Conservation (phyloP, 2,329 filamentous ascomycete species). For the Ascochyta pisi region DNA sequence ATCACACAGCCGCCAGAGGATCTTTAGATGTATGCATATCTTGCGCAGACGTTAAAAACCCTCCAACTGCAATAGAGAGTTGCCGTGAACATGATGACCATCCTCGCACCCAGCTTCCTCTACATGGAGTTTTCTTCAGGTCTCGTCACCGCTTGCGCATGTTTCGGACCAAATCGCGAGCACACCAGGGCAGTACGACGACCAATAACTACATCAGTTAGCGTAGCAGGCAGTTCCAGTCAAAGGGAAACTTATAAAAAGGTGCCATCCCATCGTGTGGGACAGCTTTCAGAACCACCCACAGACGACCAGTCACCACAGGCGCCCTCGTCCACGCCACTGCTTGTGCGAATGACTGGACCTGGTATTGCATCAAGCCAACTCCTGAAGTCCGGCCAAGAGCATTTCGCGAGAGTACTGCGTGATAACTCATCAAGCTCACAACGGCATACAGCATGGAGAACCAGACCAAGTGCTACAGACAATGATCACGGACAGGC, state of each 20-base stretch:
- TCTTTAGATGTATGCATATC: constrained; percentile 3
- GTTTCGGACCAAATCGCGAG: no score
- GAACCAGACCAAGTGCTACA: constrained; percentile 22
- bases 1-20: constrained; percentile 49
- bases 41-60: not conserved
- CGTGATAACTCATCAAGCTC: not conserved
- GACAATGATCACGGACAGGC: constrained; percentile 43
- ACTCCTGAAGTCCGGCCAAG: constrained; percentile 29
- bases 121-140: no score
- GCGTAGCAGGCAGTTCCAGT: constrained; percentile 29
- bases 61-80: no score
- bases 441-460: not conserved
- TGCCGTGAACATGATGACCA: no score
- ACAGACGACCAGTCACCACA: constrained; percentile 20
- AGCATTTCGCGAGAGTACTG: constrained; percentile 15
- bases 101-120: no score
- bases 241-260: constrained; percentile 52
- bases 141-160: no score
- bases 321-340: constrained; percentile 28
- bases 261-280: constrained; percentile 33
- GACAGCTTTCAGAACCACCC: constrained; percentile 29
- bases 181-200: not conserved
- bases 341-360: constrained; percentile 8
- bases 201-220: constrained; percentile 21
- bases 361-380: not conserved